Evolutionary conservation across 495 filamentous ascomycete species (phyloP), one percentile per base, ranked within the genome.

Genomic region (Podospora fimiseda): DNA sequence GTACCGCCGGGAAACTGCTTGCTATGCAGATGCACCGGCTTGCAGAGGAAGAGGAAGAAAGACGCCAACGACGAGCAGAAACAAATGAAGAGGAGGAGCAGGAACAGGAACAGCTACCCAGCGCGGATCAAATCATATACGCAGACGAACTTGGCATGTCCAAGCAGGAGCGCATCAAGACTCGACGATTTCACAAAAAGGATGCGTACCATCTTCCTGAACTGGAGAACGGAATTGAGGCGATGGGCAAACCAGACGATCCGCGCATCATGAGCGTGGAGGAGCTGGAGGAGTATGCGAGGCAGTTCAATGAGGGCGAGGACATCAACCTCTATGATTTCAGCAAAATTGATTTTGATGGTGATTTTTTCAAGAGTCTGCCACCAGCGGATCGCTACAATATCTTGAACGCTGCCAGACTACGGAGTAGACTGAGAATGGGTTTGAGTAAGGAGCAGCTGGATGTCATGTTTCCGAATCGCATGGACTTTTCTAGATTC

Each of bases 281-380:
- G 56, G 93, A 98, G 59, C 68, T 98, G 49, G 87, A 96, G 67
- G 84, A 92, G 48, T 98, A 97, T 65, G 90, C 93, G 2, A 73
- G 83, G 50, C 90, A 96, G 59, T 97, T 96, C 57, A 81, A 95
- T 57, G 83, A 81, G 52, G 93, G 92, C 33, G 93, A 96, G 68
- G 91, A 96, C 70, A 88, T 98, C 69, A 95, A 94, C 61, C 73
- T 96, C n/a, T 96, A 96, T 63, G 93, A 98, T 66, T 97, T 96
- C 58, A 91, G 87, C 52, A 97, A 97, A 67, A 98, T 98, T 52
- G 94, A 98, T 69, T 98, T 96, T 59, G 87, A 95, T 58, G 85
- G 89, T 48, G 79, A 88, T 14, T 97, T 98, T 69, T 98, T 98
- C 68, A 76, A 84, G 62, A 94, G 88, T 62, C 70, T 98, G 40